Evolutionary conservation across 1,139 yeast genomes (phyloP), one percentile per base, ranked within the genome.

Genomic region (Geotrichum candidum): DNA sequence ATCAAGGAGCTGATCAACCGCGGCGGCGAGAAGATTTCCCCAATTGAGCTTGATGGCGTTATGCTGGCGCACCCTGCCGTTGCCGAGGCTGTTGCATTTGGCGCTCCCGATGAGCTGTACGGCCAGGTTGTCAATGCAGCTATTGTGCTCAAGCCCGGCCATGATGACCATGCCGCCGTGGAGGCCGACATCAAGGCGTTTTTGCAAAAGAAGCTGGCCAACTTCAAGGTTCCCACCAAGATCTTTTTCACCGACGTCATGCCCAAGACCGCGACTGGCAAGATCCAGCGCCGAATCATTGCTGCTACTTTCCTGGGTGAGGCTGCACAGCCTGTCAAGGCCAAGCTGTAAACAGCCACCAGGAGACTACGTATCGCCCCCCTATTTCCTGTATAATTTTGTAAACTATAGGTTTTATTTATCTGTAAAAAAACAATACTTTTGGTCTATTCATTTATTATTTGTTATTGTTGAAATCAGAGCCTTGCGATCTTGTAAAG

Each of bases 251-350:
- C 85, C n/a, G 81, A 84, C 29, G 75, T 77, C 46, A 77, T 85
- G 72, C 90, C 90, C 65, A 85, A 85, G 77, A 84, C 88, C 1
- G 86, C 90, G 2, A 85, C 90, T 0, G 90, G 90, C 48, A 85
- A 85, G 76, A 83, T 85, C 60, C 88, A 85, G 72, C 77, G 90
- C 68, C 76, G 87, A 63, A 79, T 79, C 65, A 82, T 85, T 68
- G 87, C 86, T 11, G 77, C 75, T 62, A 70, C 71, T 64, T 75
- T 74, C 63, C 66, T 74, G 35, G 52, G 63, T 9, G 66, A 64
- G 6, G 61, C 65, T 27, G 45, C 48, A 7, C 58, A 64, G 60
- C 65, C 70, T 62, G 27, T 51, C 45, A 69, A 70, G 66, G 65
- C 73, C 56, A 70, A 70, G 66, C 57, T 70, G 61, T 70, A 68